Percentiles rank a stretch among this genome's conserved stretches.
phyloP scores from a whole-genome alignment of 2,329 filamentous ascomycete species.

The Penicillium sp. region DNA sequence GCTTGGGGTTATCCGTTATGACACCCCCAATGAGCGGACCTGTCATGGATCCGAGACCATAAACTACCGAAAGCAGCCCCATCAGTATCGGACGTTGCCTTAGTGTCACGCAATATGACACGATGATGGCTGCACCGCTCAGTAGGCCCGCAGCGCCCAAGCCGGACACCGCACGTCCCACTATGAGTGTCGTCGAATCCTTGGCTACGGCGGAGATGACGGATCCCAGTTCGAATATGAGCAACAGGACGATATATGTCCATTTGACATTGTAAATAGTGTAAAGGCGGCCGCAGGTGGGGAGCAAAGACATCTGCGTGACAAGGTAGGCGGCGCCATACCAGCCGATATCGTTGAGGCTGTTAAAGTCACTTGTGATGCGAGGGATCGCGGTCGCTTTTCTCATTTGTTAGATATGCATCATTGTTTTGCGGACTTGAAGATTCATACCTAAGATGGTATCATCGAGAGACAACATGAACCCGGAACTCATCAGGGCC shows the following conservation, averaged over 20 bases:
- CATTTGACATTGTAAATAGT: constrained; percentile 37
- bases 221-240: constrained; percentile 39
- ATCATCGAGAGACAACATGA: neutral
- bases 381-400: constrained; percentile 41
- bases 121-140: constrained; percentile 31
- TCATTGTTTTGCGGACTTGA: neutral
- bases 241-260: constrained; percentile 32
- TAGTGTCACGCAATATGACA: constrained; percentile 36
- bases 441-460: neutral
- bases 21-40: constrained; percentile 39
- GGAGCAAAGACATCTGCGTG: constrained; percentile 37
- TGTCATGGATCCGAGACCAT: constrained; percentile 33
- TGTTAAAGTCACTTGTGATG: constrained; percentile 45
- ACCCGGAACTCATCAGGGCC: neutral
- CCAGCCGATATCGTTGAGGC: constrained; percentile 46
- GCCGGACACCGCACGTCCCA: constrained; percentile 37
- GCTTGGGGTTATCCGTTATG: constrained; percentile 31
- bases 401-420: neutral
- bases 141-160: constrained; percentile 32
- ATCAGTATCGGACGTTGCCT: constrained; percentile 31
- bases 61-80: constrained; percentile 36
- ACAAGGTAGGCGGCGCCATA: constrained; percentile 43
- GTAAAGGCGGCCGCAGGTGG: constrained; percentile 39
- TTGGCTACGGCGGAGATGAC: constrained; percentile 31
- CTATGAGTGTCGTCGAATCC: constrained; percentile 32